A percentile compares a stretch with the other conserved stretches of the same genome.
Evolutionary conservation across 75 land plant genomes (phyloP).

Genomic region (Picea sitchensis): DNA sequence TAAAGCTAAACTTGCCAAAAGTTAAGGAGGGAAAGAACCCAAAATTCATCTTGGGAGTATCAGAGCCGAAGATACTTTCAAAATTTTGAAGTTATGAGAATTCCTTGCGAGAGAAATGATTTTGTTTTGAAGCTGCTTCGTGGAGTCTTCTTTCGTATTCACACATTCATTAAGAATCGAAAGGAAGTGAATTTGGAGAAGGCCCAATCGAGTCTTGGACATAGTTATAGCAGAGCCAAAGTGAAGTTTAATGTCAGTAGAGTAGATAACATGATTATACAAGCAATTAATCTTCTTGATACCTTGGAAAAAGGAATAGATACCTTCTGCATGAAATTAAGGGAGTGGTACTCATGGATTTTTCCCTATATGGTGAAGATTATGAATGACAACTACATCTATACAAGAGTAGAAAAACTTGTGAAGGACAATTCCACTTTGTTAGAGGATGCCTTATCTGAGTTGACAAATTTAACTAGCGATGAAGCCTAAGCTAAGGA

Average conservation of each 20-base stretch:
- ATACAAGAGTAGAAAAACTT: constrained; percentile 73
- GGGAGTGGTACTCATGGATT: constrained; percentile 98
- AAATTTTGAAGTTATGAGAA: no score
- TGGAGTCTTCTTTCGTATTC: constrained; percentile 82
- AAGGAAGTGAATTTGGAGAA: constrained; percentile 50
- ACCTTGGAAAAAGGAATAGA: constrained; percentile 96
- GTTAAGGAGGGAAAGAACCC: no score
- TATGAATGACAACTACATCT: constrained; percentile 85
- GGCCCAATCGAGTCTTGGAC: constrained; percentile 91
- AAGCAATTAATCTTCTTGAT: constrained; percentile 86
- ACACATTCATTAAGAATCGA: constrained; percentile 61
- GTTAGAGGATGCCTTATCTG: constrained; percentile 56
- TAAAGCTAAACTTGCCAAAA: constrained; percentile 27
- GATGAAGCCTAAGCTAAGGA: no score
- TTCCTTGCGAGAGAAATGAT: constrained; percentile 80
- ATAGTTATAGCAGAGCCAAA: constrained; percentile 97
- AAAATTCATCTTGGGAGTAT: background rate
- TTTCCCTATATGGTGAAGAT: constrained; percentile 95
- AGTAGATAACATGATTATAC: constrained; percentile 96
- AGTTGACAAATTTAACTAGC: no score
- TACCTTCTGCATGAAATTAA: constrained; percentile 93
- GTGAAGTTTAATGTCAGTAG: constrained; percentile 73
- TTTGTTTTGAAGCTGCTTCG: constrained; percentile 82
- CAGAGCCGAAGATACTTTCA: no score
- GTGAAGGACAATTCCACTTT: constrained; percentile 75